These are phyloP conservation scores for Acacia pycnantha DNA, from an alignment of 331 rosid species.

Conservation along the genomic window DNA sequence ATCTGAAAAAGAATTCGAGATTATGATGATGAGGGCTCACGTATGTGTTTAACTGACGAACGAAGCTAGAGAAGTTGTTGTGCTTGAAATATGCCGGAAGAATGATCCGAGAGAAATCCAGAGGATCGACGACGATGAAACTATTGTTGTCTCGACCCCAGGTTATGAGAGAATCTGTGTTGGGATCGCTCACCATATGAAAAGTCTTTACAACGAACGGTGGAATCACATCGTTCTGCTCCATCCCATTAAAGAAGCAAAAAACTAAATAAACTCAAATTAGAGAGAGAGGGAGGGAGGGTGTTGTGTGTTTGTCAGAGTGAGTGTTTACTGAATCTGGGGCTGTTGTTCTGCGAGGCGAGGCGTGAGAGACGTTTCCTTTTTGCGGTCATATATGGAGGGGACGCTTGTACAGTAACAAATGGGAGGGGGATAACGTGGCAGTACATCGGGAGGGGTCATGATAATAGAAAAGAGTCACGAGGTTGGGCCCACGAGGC, in stretches of 20 bases:
- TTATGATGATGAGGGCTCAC: constrained; percentile 39
- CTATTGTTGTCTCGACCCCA: constrained; percentile 83
- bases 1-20: neutral
- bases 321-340: neutral
- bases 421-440: constrained; percentile 35
- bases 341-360: neutral
- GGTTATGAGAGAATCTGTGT: constrained; percentile 55
- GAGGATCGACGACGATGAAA: constrained; percentile 79
- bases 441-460: constrained; percentile 15
- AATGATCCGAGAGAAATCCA: constrained; percentile 66
- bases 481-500: constrained; percentile 39
- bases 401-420: constrained; percentile 21
- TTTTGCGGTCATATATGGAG: constrained; percentile 30
- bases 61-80: constrained; percentile 92
- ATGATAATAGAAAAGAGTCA: constrained; percentile 19
- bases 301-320: neutral
- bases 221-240: constrained; percentile 57
- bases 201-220: constrained; percentile 86
- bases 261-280: neutral
- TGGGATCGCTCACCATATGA: constrained; percentile 82
- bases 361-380: neutral
- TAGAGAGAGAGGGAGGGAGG: neutral
- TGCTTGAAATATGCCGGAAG: constrained; percentile 87
- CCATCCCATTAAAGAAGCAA: constrained; percentile 47
- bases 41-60: constrained; percentile 91